phyloP scores from a whole-genome alignment of 495 filamentous ascomycete species.

The Pseudomonodictys pantanalensis region DNA sequence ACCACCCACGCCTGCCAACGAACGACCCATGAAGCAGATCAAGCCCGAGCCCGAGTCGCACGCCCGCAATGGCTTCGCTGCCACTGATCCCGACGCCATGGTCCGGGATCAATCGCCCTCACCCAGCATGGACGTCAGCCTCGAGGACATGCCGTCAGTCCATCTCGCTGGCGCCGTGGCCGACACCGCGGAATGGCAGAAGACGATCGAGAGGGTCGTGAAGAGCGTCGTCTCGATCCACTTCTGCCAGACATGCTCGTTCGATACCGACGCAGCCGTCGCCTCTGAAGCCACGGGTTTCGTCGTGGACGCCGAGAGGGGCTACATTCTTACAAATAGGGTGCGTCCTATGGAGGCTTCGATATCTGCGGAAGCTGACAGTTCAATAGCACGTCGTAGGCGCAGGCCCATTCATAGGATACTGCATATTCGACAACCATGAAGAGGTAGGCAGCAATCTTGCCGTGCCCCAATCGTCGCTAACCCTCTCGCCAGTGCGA shows the following conservation, averaged over 20 bases:
- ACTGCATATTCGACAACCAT: conserved; percentile 97
- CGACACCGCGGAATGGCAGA: conserved; percentile 95
- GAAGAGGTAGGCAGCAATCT: conserved; percentile 55
- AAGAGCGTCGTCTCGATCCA: conserved; percentile 93
- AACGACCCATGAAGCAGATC: conserved; percentile 37
- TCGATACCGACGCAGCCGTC: conserved; percentile 91
- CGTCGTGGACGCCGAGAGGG: conserved; percentile 92
- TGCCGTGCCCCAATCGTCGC: background rate
- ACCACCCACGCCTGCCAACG: conserved; percentile 34
- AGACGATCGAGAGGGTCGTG: conserved; percentile 89
- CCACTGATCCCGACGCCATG: conserved; percentile 11
- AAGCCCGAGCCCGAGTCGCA: conserved; percentile 26
- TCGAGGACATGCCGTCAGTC: conserved; percentile 17
- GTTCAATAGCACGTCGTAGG: conserved; percentile 95
- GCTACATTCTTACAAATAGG: conserved; percentile 53
- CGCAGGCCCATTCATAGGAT: conserved; percentile 94
- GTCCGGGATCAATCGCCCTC: background rate
- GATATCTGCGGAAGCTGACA: conserved; percentile 38
- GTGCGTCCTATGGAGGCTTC: conserved; percentile 1
- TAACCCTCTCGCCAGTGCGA: conserved; percentile 61
- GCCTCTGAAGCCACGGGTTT: conserved; percentile 96
- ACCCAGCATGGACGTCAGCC: conserved; percentile 11
- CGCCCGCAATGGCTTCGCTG: conserved; percentile 16
- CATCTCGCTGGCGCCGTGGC: conserved; percentile 49
- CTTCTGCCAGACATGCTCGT: conserved; percentile 97